These are phyloP conservation scores for Lodderomyces margitis DNA, from an alignment of 1,139 yeast species.

Conservation along the genomic window DNA sequence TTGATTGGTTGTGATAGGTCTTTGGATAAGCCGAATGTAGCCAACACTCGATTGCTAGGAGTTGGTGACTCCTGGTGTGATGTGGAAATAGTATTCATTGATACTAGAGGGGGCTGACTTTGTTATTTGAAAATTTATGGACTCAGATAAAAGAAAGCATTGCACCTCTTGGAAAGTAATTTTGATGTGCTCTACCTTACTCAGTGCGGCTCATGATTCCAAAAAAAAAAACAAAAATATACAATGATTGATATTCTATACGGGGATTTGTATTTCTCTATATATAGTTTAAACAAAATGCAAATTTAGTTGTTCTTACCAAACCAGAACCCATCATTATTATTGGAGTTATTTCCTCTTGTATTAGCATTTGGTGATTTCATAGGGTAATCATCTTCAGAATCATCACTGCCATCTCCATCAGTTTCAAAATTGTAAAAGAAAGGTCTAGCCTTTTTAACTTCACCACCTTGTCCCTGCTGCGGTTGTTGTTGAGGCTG, in stretches of 20 bases:
- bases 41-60: slow-evolving; percentile 23
- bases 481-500: too few relatives aligned
- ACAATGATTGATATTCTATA: too few relatives aligned
- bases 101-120: too few relatives aligned
- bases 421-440: slow-evolving; percentile 36
- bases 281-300: too few relatives aligned
- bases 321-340: slow-evolving; percentile 5
- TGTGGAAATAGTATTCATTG: not conserved
- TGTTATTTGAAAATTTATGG: too few relatives aligned
- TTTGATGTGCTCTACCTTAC: too few relatives aligned
- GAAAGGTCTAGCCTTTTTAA: slow-evolving; percentile 22
- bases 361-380: not conserved
- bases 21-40: slow-evolving; percentile 73
- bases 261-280: too few relatives aligned
- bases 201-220: too few relatives aligned
- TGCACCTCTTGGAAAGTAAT: too few relatives aligned
- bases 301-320: slow-evolving; percentile 1
- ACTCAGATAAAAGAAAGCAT: too few relatives aligned
- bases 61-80: not conserved
- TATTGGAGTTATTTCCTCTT: not conserved
- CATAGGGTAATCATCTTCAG: slow-evolving; percentile 8
- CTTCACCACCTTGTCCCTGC: not conserved
- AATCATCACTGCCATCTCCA: slow-evolving; percentile 17
- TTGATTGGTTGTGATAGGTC: slow-evolving; percentile 58
- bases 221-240: too few relatives aligned